Evolutionary conservation across 768 basidiomycete genomes (phyloP).

Genomic region (Agrocybe praecox): DNA sequence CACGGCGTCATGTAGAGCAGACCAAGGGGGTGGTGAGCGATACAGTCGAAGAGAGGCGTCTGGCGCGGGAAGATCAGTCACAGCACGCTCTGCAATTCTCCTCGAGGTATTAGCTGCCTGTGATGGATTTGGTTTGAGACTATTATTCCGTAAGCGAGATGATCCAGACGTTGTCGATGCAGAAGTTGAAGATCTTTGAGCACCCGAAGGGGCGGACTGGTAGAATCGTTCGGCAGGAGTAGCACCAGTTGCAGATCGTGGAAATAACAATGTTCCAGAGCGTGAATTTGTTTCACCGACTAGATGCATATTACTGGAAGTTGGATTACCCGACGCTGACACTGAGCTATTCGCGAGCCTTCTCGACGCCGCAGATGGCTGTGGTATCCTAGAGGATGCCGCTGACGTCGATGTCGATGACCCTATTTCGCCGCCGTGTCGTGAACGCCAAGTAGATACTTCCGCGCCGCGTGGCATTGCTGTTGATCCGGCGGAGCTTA

Average conservation of each 20-base stretch:
- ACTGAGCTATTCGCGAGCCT: not conserved
- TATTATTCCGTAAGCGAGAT: not conserved
- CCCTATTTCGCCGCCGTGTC: not conserved
- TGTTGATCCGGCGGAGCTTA: not conserved
- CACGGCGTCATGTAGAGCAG: slow-evolving; percentile 21
- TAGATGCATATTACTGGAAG: not conserved
- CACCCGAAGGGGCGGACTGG: not conserved
- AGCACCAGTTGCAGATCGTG: not conserved
- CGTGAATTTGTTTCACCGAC: not conserved
- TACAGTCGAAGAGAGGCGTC: slow-evolving; percentile 35
- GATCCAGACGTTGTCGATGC: not conserved
- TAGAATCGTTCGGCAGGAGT: not conserved
- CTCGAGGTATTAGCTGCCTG: not conserved
- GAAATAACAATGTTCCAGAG: not conserved
- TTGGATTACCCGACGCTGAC: not conserved
- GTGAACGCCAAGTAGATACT: not conserved
- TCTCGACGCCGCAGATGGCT: not conserved
- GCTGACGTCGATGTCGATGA: not conserved
- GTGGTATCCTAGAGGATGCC: not conserved
- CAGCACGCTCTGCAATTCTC: not conserved
- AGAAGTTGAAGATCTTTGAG: not conserved
- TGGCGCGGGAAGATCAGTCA: not conserved
- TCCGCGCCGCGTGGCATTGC: slow-evolving; percentile 1
- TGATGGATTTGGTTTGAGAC: not conserved
- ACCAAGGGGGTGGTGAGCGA: slow-evolving; percentile 40